Conservation (phyloP, 2,329 filamentous ascomycete genomes). For the Ambrosiella xylebori region DNA sequence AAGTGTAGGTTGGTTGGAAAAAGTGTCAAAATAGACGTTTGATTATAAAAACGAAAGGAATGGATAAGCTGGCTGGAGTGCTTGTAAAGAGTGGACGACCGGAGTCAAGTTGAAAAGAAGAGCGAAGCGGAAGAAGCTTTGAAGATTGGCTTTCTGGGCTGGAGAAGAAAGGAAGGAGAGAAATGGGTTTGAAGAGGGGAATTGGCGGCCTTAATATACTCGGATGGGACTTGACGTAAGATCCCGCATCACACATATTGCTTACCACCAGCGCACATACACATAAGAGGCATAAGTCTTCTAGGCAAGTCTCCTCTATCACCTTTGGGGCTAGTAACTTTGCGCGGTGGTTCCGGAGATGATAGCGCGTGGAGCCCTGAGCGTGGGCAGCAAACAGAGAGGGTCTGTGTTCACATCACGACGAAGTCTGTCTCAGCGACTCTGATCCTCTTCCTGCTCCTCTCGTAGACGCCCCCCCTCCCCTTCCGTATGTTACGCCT, state of each 20-base stretch:
- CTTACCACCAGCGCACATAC: no score
- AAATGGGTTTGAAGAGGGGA: constrained; percentile 1
- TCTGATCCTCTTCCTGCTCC: background rate
- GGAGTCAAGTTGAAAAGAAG: constrained; percentile 29
- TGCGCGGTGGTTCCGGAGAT: background rate
- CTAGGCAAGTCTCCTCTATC: background rate
- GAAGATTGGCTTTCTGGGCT: constrained; percentile 28
- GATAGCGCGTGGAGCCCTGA: background rate
- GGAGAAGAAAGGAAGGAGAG: constrained; percentile 20
- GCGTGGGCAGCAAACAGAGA: background rate
- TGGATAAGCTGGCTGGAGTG: constrained; percentile 21
- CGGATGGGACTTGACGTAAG: background rate
- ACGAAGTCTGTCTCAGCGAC: background rate
- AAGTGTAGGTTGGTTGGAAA: constrained; percentile 14
- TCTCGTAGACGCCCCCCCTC: background rate
- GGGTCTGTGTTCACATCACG: background rate
- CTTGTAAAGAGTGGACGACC: constrained; percentile 39
- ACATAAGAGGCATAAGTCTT: background rate
- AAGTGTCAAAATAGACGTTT: constrained; percentile 17
- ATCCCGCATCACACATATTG: background rate
- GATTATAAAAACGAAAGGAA: constrained; percentile 16
- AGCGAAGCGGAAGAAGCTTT: constrained; percentile 22
- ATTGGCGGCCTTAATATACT: constrained; percentile 8
- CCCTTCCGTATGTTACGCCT: background rate
- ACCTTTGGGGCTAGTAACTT: background rate